phyloP scores from a whole-genome alignment of 2,329 filamentous ascomycete species.

The Sporothrix dimorphospora region DNA sequence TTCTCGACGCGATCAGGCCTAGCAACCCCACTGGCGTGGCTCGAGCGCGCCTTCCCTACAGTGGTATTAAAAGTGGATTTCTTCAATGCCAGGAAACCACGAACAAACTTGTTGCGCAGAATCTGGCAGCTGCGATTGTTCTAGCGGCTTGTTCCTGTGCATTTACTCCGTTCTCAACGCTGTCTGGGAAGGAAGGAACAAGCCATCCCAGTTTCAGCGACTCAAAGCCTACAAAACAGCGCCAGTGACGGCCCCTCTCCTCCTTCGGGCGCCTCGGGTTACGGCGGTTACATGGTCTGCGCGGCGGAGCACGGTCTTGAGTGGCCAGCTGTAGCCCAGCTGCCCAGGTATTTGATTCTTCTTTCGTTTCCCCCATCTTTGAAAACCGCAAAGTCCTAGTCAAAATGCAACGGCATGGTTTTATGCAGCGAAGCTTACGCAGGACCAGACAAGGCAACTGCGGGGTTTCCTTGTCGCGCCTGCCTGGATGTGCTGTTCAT shows the following conservation, averaged over 20 bases:
- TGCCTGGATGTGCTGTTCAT: not conserved
- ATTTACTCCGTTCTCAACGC: not conserved
- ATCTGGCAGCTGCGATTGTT: not conserved
- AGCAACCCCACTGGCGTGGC: not conserved
- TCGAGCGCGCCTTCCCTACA: constrained; percentile 15
- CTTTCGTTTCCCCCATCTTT: not conserved
- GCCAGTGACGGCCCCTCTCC: not conserved
- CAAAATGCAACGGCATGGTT: not conserved
- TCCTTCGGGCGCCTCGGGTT: not conserved
- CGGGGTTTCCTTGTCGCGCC: not conserved
- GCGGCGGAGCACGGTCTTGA: not conserved
- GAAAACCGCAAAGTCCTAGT: not conserved
- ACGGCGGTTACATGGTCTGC: not conserved
- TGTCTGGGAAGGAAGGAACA: not conserved
- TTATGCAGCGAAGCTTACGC: not conserved
- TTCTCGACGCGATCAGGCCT: not conserved
- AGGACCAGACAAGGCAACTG: not conserved
- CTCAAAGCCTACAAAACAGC: not conserved
- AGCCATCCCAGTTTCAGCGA: not conserved
- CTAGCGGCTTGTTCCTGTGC: not conserved
- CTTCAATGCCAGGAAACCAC: not conserved
- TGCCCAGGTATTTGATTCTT: not conserved
- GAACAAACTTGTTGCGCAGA: not conserved
- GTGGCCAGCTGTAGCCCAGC: not conserved
- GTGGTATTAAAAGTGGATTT: constrained; percentile 11